These are phyloP conservation scores for Microbotryum violaceum DNA, from an alignment of 1,284 basidiomycete genomes.

Conservation along the genomic window DNA sequence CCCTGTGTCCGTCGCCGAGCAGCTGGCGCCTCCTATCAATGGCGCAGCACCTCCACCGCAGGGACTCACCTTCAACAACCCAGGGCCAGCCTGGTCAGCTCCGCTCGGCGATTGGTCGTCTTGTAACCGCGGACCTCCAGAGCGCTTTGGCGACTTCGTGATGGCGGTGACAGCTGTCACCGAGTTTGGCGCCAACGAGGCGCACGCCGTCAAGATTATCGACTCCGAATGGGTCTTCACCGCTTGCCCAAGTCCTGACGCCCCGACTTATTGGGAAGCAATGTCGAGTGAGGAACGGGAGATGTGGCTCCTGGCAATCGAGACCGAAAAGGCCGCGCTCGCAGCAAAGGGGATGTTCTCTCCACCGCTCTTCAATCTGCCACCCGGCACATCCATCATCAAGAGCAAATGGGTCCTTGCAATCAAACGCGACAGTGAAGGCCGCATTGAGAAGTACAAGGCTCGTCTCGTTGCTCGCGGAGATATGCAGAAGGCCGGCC, in stretches of 20 bases:
- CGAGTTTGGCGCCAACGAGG: neutral
- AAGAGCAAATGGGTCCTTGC: constrained; percentile 13
- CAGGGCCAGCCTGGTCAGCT: neutral
- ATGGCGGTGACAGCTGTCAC: neutral
- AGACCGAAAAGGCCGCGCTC: constrained; percentile 7
- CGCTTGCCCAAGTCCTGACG: constrained; percentile 26
- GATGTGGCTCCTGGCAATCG: constrained; percentile 7
- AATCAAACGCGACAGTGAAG: constrained; percentile 22
- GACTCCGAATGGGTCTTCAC: neutral
- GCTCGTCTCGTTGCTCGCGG: constrained; percentile 36
- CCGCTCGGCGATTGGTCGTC: neutral
- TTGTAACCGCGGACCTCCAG: neutral
- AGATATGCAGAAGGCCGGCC: constrained; percentile 40
- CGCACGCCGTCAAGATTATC: neutral
- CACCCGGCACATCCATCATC: neutral
- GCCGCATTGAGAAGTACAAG: constrained; percentile 38
- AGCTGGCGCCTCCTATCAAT: neutral
- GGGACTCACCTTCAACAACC: neutral
- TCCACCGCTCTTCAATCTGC: constrained; percentile 1
- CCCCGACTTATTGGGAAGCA: constrained; percentile 2
- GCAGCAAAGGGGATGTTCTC: constrained; percentile 10
- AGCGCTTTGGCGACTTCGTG: neutral
- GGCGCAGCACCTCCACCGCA: neutral
- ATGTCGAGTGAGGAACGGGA: constrained; percentile 6
- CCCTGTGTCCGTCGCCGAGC: neutral